Conservation (phyloP, 139 green algal genomes). For the Chlorella sorokiniana region DNA sequence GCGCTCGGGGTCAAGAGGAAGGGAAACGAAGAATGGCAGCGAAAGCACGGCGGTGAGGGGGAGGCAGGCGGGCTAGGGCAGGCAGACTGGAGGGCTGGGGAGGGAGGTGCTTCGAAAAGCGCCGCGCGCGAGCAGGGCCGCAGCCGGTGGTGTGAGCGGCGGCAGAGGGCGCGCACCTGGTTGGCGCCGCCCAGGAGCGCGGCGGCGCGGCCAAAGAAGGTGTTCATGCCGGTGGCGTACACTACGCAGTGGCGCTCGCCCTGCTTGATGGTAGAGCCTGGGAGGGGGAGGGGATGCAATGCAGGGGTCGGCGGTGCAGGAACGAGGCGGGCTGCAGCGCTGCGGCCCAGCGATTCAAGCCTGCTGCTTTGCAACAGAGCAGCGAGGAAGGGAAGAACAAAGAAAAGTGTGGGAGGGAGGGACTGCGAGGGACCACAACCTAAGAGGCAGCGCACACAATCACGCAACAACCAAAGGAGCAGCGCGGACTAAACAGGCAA, state of each 20-base stretch:
- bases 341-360: no score
- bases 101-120: no score
- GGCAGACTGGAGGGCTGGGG: no score
- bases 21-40: background rate
- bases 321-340: background rate
- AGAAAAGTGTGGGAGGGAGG: no score
- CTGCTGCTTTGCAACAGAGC: no score
- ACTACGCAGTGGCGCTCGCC: slow-evolving; percentile 85
- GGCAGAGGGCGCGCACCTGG: slow-evolving; percentile 46
- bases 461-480: background rate
- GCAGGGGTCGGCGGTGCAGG: background rate
- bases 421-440: no score
- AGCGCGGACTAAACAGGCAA: no score
- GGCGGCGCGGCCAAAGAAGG: slow-evolving; percentile 91
- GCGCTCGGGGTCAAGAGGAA: background rate
- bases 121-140: no score
- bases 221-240: slow-evolving; percentile 69
- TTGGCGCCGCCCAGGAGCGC: slow-evolving; percentile 76
- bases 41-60: no score
- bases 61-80: no score
- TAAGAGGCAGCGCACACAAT: no score
- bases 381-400: no score
- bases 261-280: slow-evolving; percentile 82
- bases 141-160: background rate
- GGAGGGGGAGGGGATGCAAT: slow-evolving; percentile 64